Percentiles rank a stretch among this genome's conserved stretches.
Evolutionary conservation across 75 land plant genomes (phyloP).

Genomic region (Cryptomeria japonica): DNA sequence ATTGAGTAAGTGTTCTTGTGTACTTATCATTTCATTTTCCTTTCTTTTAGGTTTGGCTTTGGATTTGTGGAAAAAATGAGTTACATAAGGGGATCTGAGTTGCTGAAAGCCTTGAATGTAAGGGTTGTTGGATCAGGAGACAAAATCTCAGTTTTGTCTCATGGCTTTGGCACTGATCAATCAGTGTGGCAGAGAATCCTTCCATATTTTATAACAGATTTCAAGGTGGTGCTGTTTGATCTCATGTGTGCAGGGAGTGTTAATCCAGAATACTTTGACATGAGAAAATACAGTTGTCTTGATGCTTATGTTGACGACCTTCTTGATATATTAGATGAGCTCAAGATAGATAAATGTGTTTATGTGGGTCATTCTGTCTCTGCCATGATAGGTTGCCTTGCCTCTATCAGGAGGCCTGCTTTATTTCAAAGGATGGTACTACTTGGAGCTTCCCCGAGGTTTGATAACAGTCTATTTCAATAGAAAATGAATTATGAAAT

Average conservation of each 20-base stretch:
- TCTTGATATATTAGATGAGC: conserved; percentile 53
- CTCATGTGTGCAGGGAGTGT: conserved; percentile 78
- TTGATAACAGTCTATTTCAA: not conserved
- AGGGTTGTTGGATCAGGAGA: conserved; percentile 56
- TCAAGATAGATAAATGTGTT: conserved; percentile 46
- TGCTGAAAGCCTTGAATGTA: conserved; percentile 60
- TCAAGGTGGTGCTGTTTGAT: conserved; percentile 67
- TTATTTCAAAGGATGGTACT: conserved; percentile 70
- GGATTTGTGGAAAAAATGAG: not conserved
- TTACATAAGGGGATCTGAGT: conserved; percentile 3
- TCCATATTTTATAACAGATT: conserved; percentile 42
- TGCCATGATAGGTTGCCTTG: conserved; percentile 76
- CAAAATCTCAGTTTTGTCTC: conserved; percentile 49
- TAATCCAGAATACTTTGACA: conserved; percentile 68
- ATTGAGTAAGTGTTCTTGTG: not conserved
- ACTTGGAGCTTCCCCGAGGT: conserved; percentile 81
- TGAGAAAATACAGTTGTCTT: conserved; percentile 49
- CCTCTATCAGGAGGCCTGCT: conserved; percentile 62
- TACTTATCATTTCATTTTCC: not conserved
- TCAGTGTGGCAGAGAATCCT: conserved; percentile 65
- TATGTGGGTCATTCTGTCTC: conserved; percentile 83
- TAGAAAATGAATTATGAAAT: not conserved
- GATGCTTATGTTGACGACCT: conserved; percentile 75
- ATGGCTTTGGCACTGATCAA: conserved; percentile 85
- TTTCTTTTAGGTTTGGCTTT: not conserved